Evolutionary conservation across 2,329 filamentous ascomycete genomes (phyloP).

Genomic region (Aspergillus aculeatinus): DNA sequence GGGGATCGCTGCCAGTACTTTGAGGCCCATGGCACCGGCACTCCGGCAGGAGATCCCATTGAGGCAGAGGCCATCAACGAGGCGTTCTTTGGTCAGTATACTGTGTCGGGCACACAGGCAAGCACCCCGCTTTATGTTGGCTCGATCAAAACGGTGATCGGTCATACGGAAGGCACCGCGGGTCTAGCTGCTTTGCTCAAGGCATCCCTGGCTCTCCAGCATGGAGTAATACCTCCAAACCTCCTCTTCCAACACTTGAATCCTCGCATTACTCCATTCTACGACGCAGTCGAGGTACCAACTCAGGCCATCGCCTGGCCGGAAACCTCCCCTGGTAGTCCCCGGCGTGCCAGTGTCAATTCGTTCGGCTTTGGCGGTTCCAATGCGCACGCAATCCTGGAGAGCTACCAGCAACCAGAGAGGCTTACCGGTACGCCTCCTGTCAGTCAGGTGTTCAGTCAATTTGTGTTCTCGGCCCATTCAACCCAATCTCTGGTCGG

Average conservation of each 20-base stretch:
- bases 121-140: conserved; percentile 12
- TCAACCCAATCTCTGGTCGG: too few species aligned
- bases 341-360: conserved; percentile 41
- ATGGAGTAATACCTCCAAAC: conserved; percentile 27
- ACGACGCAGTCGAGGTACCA: conserved; percentile 17
- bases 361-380: conserved; percentile 41
- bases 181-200: conserved; percentile 27
- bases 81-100: conserved; percentile 14
- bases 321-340: conserved; percentile 13
- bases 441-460: not conserved
- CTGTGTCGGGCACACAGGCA: not conserved
- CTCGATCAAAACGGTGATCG: conserved; percentile 23
- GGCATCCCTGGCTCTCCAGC: conserved; percentile 35
- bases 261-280: conserved; percentile 15
- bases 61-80: conserved; percentile 27
- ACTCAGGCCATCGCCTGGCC: conserved; percentile 17
- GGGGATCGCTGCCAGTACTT: conserved; percentile 37
- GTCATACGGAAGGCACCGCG: conserved; percentile 29
- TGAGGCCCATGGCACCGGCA: conserved; percentile 45
- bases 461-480: not conserved
- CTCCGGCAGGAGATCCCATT: conserved; percentile 31
- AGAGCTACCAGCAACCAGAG: conserved; percentile 19
- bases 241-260: conserved; percentile 22
- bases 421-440: not conserved
- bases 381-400: conserved; percentile 38